Base-by-base conservation (phyloP, 176 grass and related monocot species). In the Eremochloa ophiuroides region DNA sequence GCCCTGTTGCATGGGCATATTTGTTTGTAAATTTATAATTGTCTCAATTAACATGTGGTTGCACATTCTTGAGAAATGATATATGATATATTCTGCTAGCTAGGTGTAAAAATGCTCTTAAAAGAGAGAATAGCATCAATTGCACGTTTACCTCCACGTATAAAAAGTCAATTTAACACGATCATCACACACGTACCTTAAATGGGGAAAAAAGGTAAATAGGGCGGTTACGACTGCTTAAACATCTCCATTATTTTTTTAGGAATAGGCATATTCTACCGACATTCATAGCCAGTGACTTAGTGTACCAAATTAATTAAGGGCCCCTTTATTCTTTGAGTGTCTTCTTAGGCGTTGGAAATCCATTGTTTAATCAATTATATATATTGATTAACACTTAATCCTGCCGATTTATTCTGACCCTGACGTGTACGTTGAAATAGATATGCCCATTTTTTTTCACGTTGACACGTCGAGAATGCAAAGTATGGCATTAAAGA, bases 281-380 rank as follows among this genome's bases (percentile, higher is more conserved):
- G 15, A 73, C 66, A 73, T 79, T 35, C 28, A 73, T 30, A 58
- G 53, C n/a, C 23, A 58, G 8, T 58, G 53, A 58, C 53, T 10
- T 23, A 53, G 42, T 6, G 29, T 61, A 68, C 48, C 13, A 60
- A 58, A 23, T 38, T 53, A 35, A 47, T n/a, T n/a, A n/a, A 5
- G 68, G 38, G n/a, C 38, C 16, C 69, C 13, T 84, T 80, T 80
- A 80, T 80, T 71, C 82, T 71, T 85, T 37, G 51, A 77, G 63
- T 58, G 64, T 13, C 34, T 16, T 51, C 10, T 53, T 20, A 28
- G 51, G 51, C 69, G 33, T 63, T 85, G 34, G 51, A 89, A 85
- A 75, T 85, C 18, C 62, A 42, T 61, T 16, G 7, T 7, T 68
- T 37, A 42, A 26, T 27, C 14, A 25, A 70, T 77, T 42, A 84